phyloP scores from a whole-genome alignment of 2,329 filamentous ascomycete genomes.

The Fusarium stilboides region DNA sequence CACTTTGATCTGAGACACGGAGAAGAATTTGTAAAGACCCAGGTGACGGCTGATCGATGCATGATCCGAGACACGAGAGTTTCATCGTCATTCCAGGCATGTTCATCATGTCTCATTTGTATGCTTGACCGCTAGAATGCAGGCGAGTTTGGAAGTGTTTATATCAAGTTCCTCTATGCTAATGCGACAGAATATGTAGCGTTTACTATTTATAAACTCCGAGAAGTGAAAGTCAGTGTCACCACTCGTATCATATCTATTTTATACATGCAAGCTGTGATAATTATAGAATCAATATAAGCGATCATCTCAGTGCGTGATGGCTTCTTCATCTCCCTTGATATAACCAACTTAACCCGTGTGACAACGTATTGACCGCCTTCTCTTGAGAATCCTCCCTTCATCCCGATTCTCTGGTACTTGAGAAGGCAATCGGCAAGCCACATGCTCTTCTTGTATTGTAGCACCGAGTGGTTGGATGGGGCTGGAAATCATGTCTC shows the following conservation, averaged over 20 bases:
- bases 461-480: neutral
- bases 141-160: neutral
- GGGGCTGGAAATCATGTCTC: slow-evolving; percentile 17
- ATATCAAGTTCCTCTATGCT: neutral
- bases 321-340: too few relatives aligned
- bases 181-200: neutral
- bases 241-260: neutral
- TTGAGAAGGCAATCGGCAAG: neutral
- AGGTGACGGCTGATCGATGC: neutral
- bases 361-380: neutral
- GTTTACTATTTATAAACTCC: neutral
- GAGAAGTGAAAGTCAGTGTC: neutral
- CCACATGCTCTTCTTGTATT: neutral
- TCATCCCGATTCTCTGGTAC: neutral
- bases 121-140: slow-evolving; percentile 16
- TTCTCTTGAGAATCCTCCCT: neutral
- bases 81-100: slow-evolving; percentile 32
- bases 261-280: neutral
- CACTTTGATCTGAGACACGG: slow-evolving; percentile 20
- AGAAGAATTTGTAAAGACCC: neutral
- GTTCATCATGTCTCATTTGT: neutral
- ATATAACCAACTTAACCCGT: neutral
- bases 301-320: too few relatives aligned
- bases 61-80: slow-evolving; percentile 32
- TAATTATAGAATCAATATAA: neutral